Evolutionary conservation across 2,329 filamentous ascomycete species (phyloP).

Genomic region (Alternaria sp.): DNA sequence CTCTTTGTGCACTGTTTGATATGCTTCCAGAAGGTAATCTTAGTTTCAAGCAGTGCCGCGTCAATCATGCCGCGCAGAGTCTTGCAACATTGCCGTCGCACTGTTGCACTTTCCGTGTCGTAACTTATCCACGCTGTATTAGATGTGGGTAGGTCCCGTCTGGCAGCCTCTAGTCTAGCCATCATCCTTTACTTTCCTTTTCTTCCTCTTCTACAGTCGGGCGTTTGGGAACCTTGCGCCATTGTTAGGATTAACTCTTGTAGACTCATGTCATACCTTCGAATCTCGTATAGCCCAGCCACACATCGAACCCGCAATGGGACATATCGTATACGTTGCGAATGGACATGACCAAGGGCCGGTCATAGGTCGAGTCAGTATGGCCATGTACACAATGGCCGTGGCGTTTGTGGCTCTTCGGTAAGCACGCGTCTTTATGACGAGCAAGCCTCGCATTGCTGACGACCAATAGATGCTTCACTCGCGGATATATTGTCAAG

Average conservation of each 20-base stretch:
- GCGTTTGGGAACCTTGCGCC: constrained; percentile 7
- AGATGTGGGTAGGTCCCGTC: constrained; percentile 16
- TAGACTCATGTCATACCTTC: constrained; percentile 23
- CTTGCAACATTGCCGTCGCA: constrained; percentile 15
- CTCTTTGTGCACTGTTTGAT: constrained; percentile 12
- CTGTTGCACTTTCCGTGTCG: constrained; percentile 17
- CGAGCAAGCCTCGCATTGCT: constrained; percentile 8
- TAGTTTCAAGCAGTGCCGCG: constrained; percentile 20
- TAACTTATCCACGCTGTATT: constrained; percentile 16
- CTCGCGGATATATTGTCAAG: constrained; percentile 36
- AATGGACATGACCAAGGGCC: constrained; percentile 30
- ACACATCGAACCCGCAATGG: constrained; percentile 23
- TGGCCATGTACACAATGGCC: constrained; percentile 34
- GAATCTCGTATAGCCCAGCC: constrained; percentile 16
- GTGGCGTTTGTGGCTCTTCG: constrained; percentile 36
- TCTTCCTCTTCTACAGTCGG: constrained; percentile 8
- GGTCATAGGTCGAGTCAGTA: constrained; percentile 34
- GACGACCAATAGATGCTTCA: constrained; percentile 30
- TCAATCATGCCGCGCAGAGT: constrained; percentile 14
- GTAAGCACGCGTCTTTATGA: constrained; percentile 8
- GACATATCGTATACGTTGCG: constrained; percentile 31
- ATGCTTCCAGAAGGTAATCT: constrained; percentile 17
- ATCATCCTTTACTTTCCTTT: constrained; percentile 8
- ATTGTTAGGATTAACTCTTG: constrained; percentile 3
- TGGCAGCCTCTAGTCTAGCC: neutral